Evolutionary conservation across 768 basidiomycete genomes (phyloP).

Genomic region (Pleurotus pulmonarius): DNA sequence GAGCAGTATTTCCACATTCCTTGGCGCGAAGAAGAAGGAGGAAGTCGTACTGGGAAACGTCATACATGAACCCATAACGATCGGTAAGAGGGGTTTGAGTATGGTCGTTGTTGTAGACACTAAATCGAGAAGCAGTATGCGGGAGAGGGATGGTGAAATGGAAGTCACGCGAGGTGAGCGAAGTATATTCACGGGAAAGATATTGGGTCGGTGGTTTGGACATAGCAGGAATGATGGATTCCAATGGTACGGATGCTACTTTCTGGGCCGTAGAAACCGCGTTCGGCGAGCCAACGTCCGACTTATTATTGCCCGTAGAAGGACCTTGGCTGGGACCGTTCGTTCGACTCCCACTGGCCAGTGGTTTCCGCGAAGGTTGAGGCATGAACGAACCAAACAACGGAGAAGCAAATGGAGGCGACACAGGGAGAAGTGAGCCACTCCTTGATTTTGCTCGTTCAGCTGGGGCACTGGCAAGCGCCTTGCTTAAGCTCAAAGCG

Average conservation of each 20-base stretch:
- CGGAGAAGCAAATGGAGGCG: constrained; percentile 48
- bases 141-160: constrained; percentile 63
- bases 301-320: constrained; percentile 23
- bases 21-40: constrained; percentile 70
- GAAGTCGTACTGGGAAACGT: constrained; percentile 77
- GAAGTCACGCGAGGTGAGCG: constrained; percentile 73
- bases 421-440: constrained; percentile 25
- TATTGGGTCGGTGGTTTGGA: constrained; percentile 85
- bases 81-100: constrained; percentile 69
- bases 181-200: constrained; percentile 69
- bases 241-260: constrained; percentile 58
- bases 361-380: constrained; percentile 43
- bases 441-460: constrained; percentile 31
- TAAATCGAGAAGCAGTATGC: constrained; percentile 54
- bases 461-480: constrained; percentile 34
- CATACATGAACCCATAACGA: constrained; percentile 89
- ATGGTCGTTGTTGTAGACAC: constrained; percentile 45
- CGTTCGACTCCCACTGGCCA: constrained; percentile 15
- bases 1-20: constrained; percentile 71
- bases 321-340: constrained; percentile 16
- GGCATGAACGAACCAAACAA: constrained; percentile 58
- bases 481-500: constrained; percentile 40
- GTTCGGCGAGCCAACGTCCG: constrained; percentile 20
- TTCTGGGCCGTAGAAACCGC: constrained; percentile 19
- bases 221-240: constrained; percentile 77